Base-by-base conservation (phyloP, 148 eudicot genomes). In the Persicaria tinctoria region DNA sequence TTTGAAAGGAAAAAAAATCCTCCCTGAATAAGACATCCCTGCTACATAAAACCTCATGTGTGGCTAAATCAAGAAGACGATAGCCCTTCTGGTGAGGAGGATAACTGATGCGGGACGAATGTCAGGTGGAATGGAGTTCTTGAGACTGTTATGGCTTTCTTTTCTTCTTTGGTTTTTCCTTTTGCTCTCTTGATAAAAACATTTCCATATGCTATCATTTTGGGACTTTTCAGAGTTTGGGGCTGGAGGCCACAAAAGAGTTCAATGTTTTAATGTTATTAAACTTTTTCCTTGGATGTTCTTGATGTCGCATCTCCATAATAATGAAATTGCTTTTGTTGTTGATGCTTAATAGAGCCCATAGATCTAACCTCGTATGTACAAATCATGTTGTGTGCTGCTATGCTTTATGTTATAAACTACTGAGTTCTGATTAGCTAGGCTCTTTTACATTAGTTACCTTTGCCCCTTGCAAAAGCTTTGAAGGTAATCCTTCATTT, bases 391-490 rank as follows among this genome's bases (percentile, higher is more conserved):
- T 85, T 51, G 73, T 87, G 32, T 89, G 99, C 79, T 95, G 97
- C 86, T 95, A 90, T 84, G 90, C 99, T 76, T 84, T 95, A 84
- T 95, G 84, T 78, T 84, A 93, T 45, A 90, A 86, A 82, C 81
- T 92, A 32, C 41, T 1, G 75, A 90, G 76, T 82, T 68, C 85
- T 75, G 89, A 85, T 74, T 84, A 76, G 27, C 27, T 88, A 89
- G 79, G 92, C 88, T 78, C 80, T 87, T 76, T 79, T 90, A 78
- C 89, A 92, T 85, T 90, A 86, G 72, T 90, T 97, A 72, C 99
- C 99, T 78, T 73, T 95, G 86, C 89, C 97, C 76, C 92, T 92
- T 59, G 80, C 93, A 20, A 95, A 95, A 89, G 92, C 99, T 76
- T 78, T 92, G 73, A 95, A 95, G 97, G 99, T 92, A 81, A 77